Evolutionary conservation across 2,329 filamentous ascomycete species (phyloP), one percentile per base, ranked within the genome.

Genomic region (Claviceps capensis): DNA sequence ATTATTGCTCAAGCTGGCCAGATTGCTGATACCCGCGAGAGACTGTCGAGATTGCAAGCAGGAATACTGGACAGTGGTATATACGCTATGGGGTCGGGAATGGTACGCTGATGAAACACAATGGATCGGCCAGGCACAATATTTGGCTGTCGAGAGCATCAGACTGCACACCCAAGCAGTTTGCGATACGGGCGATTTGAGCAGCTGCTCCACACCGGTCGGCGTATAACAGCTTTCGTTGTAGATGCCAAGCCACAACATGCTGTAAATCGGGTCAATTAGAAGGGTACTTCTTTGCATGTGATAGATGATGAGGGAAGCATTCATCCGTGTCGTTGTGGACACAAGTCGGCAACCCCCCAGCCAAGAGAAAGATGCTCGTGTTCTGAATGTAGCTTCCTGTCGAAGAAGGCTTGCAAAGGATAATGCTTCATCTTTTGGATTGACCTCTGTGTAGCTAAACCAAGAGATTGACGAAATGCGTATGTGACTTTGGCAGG

Each of bases 21-120:
- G 54, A 71, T 72, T 57, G 69, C 69, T 13, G 69, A 72, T 50
- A 71, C 68, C 13, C 63, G 69, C 41, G 69, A 72, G 60, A 62
- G 66, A 40, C 50, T 72, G 52, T 70, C 69, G 38, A 63, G 67
- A 42, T 58, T 72, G 40, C 69, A 72, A 54, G 67, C 67, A 14
- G 67, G 69, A 7, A 67, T 70, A n/a, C 50, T 70, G 30, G 65
- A 69, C 50, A 66, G 61, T 44, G 67, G 67, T 8, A 58, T 66
- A 11, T 69, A 69, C 52, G 58, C 61, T 13, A 58, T 63, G 57
- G 59, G 65, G 42, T 62, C 66, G 58, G 54, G 61, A n/a, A 61
- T 69, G 51, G 50, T 49, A 26, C 13, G 19, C 4, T 37, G 8
- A 19, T 9, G 14, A n/a, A n/a, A n/a, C 38, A n/a, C 16, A n/a